phyloP scores from a whole-genome alignment of 2,329 filamentous ascomycete species.

The Claviceps maximensis region DNA sequence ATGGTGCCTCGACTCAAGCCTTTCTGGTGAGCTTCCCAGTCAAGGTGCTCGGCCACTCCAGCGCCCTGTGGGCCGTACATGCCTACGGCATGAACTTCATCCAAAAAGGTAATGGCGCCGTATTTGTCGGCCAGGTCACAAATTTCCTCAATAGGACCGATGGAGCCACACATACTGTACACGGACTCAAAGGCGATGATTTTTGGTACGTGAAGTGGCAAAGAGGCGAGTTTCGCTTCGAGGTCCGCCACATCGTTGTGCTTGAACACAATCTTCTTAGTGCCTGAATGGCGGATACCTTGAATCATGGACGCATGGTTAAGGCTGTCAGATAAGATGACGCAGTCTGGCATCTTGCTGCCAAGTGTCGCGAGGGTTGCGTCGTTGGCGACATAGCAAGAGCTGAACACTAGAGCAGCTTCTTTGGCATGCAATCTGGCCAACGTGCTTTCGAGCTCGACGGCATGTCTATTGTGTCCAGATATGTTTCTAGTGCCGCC shows the following conservation, averaged over 20 bases:
- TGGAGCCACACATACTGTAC: conserved; percentile 98
- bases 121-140: conserved; percentile 97
- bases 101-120: conserved; percentile 90
- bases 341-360: conserved; percentile 89
- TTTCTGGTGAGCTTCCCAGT: conserved; percentile 73
- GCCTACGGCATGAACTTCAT: conserved; percentile 96
- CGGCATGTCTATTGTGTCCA: conserved; percentile 89
- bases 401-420: conserved; percentile 84
- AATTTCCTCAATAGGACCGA: conserved; percentile 90
- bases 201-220: conserved; percentile 78
- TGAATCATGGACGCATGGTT: conserved; percentile 99
- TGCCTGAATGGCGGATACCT: conserved; percentile 92
- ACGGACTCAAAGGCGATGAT: conserved; percentile 98
- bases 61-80: conserved; percentile 97
- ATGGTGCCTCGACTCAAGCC: conserved; percentile 68
- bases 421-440: conserved; percentile 89
- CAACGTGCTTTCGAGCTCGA: conserved; percentile 67
- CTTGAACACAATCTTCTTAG: conserved; percentile 96
- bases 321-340: conserved; percentile 92
- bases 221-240: conserved; percentile 78
- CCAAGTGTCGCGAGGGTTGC: conserved; percentile 93
- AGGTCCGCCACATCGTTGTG: conserved; percentile 93
- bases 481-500: conserved; percentile 97
- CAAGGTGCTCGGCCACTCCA: conserved; percentile 92
- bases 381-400: conserved; percentile 97